Percentiles rank a stretch among this genome's conserved stretches.
Evolutionary conservation across 2,329 filamentous ascomycete genomes (phyloP).

Genomic region (Penicillium sp.): DNA sequence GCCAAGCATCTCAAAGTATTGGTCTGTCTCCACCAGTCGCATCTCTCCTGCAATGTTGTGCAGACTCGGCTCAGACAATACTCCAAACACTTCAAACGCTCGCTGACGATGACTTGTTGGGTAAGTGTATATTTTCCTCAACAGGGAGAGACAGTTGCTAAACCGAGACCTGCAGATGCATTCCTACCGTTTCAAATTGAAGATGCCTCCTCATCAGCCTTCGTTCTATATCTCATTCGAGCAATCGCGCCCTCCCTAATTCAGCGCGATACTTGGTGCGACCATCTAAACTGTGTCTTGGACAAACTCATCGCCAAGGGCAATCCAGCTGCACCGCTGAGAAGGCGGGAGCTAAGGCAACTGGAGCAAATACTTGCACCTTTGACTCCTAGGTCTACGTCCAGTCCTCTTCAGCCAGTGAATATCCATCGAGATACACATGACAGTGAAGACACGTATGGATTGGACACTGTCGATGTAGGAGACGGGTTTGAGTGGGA

Average conservation of each 20-base stretch:
- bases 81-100: conserved; percentile 27
- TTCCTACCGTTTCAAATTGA: conserved; percentile 47
- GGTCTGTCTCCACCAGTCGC: conserved; percentile 22
- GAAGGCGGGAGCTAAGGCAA: conserved; percentile 42
- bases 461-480: conserved; percentile 19
- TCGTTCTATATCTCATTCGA: conserved; percentile 41
- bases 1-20: conserved; percentile 21
- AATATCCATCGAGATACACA: conserved; percentile 3
- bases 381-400: conserved; percentile 31
- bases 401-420: conserved; percentile 2
- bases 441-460: conserved; percentile 12
- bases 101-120: conserved; percentile 26
- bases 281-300: conserved; percentile 39
- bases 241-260: conserved; percentile 38
- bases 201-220: conserved; percentile 46
- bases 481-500: conserved; percentile 30
- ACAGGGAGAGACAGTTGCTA: no score
- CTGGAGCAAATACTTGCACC: conserved; percentile 41
- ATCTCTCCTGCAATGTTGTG: conserved; percentile 30
- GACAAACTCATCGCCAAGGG: conserved; percentile 43
- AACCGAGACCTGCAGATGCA: conserved; percentile 25
- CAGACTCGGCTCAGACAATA: conserved; percentile 28
- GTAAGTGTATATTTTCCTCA: conserved; percentile 4
- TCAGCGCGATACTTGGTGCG: conserved; percentile 38
- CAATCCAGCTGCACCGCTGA: conserved; percentile 40